Evolutionary conservation across 1,284 basidiomycete genomes (phyloP).

Genomic region (Xerocomus cyaneibrunnescens): DNA sequence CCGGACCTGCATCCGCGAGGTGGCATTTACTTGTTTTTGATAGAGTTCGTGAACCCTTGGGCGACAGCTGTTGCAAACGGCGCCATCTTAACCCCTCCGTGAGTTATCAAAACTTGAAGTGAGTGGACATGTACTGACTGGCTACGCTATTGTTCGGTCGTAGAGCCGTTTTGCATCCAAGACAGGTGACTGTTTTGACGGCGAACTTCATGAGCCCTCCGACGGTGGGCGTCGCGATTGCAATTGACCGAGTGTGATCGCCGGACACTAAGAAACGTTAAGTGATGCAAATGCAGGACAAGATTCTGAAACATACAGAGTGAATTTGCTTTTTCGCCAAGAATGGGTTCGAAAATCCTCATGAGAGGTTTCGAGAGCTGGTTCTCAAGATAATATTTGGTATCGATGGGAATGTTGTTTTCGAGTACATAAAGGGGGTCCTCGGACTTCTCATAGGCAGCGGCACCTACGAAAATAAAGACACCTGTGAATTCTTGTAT

Average conservation of each 20-base stretch:
- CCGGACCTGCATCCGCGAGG: conserved; percentile 81
- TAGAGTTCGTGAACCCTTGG: conserved; percentile 85
- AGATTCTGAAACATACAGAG: conserved; percentile 56
- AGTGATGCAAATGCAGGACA: conserved; percentile 4
- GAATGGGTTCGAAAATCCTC: conserved; percentile 96
- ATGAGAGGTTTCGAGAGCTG: conserved; percentile 94
- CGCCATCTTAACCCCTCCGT: conserved; percentile 59
- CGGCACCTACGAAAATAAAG: conserved; percentile 60
- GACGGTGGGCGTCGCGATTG: conserved; percentile 91
- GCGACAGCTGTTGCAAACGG: conserved; percentile 91
- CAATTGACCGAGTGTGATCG: conserved; percentile 90
- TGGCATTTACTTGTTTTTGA: conserved; percentile 78
- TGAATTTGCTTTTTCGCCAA: conserved; percentile 85
- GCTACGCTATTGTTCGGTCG: conserved; percentile 66
- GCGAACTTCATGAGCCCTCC: conserved; percentile 98
- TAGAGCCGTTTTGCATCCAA: conserved; percentile 90
- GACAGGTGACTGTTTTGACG: conserved; percentile 88
- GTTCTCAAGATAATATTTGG: conserved; percentile 95
- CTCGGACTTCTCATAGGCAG: conserved; percentile 98
- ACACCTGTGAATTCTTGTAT: neutral
- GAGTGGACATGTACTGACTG: conserved; percentile 44
- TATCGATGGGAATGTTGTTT: conserved; percentile 96
- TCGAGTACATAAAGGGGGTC: conserved; percentile 95
- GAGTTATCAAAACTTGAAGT: conserved; percentile 1
- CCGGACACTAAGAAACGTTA: conserved; percentile 68